Conservation (phyloP, 495 filamentous ascomycete genomes). For the Penicillium atrosanguineum region DNA sequence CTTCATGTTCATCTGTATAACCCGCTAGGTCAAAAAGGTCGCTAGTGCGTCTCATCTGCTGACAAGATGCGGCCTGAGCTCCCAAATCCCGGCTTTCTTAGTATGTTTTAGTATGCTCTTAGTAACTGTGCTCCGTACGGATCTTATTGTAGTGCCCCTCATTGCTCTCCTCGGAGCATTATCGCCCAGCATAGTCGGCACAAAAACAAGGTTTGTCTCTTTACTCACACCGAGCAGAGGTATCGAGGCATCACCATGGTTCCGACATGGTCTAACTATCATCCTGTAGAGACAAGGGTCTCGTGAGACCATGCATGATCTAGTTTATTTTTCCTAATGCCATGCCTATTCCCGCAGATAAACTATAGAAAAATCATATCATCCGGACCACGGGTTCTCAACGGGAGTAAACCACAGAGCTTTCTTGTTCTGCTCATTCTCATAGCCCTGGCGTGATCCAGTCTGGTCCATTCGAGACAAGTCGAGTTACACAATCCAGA, state of each 20-base stretch:
- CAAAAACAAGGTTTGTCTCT: conserved; percentile 14
- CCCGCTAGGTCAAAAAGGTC: conserved; percentile 13
- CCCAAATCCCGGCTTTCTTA: conserved; percentile 5
- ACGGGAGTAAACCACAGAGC: not conserved
- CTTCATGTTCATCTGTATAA: conserved; percentile 9
- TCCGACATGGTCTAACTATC: not conserved
- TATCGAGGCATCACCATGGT: not conserved
- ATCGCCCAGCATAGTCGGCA: conserved; percentile 7
- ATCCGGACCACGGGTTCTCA: not conserved
- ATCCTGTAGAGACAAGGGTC: not conserved
- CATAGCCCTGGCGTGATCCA: not conserved
- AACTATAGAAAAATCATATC: not conserved
- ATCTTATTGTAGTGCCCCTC: conserved; percentile 12
- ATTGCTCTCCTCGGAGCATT: conserved; percentile 11
- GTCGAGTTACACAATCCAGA: conserved; percentile 24
- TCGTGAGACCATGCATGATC: not conserved
- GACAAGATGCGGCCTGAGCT: conserved; percentile 26
- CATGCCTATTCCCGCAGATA: not conserved
- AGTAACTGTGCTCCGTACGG: not conserved
- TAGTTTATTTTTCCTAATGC: not conserved
- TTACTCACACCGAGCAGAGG: not conserved
- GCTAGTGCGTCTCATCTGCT: conserved; percentile 13
- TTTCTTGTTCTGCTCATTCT: not conserved
- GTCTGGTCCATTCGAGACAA: conserved; percentile 14
- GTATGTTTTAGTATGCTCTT: not conserved